These are phyloP conservation scores for Lenwebbia sp. DNA, from an alignment of 345 rosid species.

Conservation along the genomic window DNA sequence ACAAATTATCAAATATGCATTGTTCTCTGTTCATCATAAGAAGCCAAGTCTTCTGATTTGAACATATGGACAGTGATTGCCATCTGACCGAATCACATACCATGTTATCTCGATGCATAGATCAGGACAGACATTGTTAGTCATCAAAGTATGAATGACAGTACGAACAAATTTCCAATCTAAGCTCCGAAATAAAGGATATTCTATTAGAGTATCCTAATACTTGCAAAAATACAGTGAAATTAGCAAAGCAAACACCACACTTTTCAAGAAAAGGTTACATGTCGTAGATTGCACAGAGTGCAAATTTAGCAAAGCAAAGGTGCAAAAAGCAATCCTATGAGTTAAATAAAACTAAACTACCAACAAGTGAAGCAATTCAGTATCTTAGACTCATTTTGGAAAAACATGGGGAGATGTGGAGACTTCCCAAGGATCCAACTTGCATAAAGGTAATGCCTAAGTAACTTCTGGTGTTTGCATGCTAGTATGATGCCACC, in stretches of 20 bases:
- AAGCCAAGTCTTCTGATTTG: neutral
- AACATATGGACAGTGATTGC: neutral
- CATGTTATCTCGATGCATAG: neutral
- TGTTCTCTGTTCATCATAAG: neutral
- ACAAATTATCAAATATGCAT: neutral
- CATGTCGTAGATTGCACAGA: neutral
- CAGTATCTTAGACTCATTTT: neutral
- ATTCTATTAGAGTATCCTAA: neutral
- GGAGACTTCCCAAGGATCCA: neutral
- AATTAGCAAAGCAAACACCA: neutral
- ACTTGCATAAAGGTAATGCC: neutral
- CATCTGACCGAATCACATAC: neutral
- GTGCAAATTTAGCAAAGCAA: neutral
- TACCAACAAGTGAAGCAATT: neutral
- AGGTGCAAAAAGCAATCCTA: neutral
- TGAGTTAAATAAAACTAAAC: neutral
- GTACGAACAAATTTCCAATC: neutral
- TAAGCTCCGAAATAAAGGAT: neutral
- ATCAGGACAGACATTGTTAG: neutral
- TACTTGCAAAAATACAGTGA: neutral
- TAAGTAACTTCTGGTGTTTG: neutral
- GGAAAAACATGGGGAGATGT: neutral
- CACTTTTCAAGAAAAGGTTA: neutral
- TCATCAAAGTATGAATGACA: neutral
- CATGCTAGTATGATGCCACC: neutral